phyloP scores from a whole-genome alignment of 176 grass and related monocot genomes.

The Paspalum notatum region DNA sequence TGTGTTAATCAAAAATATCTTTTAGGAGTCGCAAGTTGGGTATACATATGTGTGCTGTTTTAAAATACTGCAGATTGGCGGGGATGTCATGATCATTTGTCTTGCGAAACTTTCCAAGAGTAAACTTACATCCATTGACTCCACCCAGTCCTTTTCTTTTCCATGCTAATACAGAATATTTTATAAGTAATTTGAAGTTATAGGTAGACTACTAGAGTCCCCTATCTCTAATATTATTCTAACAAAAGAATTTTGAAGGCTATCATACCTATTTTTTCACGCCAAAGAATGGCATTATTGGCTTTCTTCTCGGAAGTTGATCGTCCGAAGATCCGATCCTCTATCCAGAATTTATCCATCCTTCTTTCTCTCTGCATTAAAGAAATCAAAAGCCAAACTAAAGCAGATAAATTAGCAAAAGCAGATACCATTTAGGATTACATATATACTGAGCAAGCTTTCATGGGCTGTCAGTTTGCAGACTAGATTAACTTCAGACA shows the following conservation, averaged over 20 bases:
- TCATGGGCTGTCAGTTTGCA: slow-evolving; percentile 8
- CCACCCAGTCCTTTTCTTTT: background rate
- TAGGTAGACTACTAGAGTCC: background rate
- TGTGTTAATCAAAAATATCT: background rate
- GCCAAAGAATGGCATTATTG: background rate
- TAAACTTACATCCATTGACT: background rate
- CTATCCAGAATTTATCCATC: background rate
- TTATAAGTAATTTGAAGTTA: background rate
- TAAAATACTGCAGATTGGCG: background rate
- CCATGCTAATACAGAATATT: background rate
- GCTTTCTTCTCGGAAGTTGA: background rate
- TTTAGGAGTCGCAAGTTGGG: background rate
- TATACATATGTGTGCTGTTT: background rate
- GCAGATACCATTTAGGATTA: slow-evolving; percentile 35
- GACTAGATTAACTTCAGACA: slow-evolving; percentile 19
- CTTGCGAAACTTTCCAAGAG: background rate
- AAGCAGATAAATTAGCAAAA: slow-evolving; percentile 26
- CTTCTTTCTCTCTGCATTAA: background rate
- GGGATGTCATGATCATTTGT: no score
- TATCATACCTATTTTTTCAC: background rate
- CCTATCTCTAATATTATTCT: background rate
- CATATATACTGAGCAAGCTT: slow-evolving; percentile 17
- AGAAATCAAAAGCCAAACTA: background rate
- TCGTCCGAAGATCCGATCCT: slow-evolving; percentile 11
- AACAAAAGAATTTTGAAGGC: background rate